These are phyloP conservation scores for Nadsonia commutata DNA, from an alignment of 1,139 yeast genomes.

Conservation along the genomic window DNA sequence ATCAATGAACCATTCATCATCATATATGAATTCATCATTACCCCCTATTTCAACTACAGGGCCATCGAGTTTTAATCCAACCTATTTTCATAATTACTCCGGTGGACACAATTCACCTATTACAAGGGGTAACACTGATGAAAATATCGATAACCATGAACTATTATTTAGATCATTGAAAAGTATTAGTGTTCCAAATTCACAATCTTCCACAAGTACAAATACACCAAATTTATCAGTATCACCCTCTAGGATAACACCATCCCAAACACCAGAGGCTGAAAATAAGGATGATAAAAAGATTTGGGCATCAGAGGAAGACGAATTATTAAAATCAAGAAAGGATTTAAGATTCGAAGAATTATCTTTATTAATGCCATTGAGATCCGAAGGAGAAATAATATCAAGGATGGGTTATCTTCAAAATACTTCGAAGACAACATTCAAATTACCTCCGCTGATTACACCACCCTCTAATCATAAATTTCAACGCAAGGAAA, in stretches of 20 bases:
- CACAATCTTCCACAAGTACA: neutral
- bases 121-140: too few relatives aligned
- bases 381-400: neutral
- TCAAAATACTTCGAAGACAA: neutral
- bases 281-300: conserved; percentile 5
- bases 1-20: too few relatives aligned
- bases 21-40: too few relatives aligned
- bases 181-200: too few relatives aligned
- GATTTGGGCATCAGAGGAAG: conserved; percentile 49
- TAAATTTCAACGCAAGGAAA: neutral
- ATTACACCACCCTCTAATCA: neutral
- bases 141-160: too few relatives aligned
- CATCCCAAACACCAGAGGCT: conserved; percentile 5
- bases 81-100: neutral
- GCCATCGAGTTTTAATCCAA: neutral
- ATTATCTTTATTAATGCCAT: conserved; percentile 4
- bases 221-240: conserved; percentile 3
- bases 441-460: neutral
- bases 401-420: neutral
- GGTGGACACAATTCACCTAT: too few relatives aligned
- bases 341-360: conserved; percentile 60
- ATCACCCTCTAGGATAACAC: conserved; percentile 4
- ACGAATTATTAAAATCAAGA: conserved; percentile 46
- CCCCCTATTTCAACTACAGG: too few relatives aligned
- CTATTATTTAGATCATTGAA: too few relatives aligned